Conservation (phyloP, 2,329 filamentous ascomycete species). For the Blastomyces gilchristii region DNA sequence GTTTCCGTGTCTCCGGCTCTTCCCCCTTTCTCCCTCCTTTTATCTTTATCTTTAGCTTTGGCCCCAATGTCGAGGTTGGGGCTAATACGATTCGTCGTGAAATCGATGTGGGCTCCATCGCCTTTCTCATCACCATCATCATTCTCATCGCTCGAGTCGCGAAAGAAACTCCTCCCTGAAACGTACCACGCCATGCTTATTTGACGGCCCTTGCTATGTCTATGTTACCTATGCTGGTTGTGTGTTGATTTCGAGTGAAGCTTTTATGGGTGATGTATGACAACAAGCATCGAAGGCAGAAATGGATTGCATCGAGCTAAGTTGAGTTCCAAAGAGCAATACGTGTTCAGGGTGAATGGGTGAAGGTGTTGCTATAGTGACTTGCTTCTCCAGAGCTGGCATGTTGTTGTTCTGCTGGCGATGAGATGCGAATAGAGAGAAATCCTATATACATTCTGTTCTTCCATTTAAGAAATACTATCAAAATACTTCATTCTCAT, state of each 20-base stretch:
- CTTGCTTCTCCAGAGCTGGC: background rate
- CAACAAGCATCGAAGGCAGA: background rate
- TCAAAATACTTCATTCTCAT: background rate
- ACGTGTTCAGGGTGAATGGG: background rate
- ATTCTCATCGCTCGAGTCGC: background rate
- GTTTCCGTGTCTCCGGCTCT: background rate
- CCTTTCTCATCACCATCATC: background rate
- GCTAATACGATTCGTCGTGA: background rate
- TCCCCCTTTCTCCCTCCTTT: background rate
- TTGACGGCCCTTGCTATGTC: background rate
- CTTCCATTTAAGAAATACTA: background rate
- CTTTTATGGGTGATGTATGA: background rate
- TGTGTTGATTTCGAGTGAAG: background rate
- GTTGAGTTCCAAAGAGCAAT: background rate
- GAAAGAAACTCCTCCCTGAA: background rate
- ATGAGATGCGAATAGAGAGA: background rate
- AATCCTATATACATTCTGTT: background rate
- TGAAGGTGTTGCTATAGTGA: background rate
- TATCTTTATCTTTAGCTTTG: background rate
- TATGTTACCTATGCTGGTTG: background rate
- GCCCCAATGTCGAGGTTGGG: background rate
- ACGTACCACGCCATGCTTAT: background rate
- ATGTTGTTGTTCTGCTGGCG: background rate
- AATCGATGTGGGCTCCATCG: background rate
- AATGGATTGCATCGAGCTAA: background rate